These are phyloP conservation scores for Nemania sp. DNA, from an alignment of 2,329 filamentous ascomycete species.

Conservation along the genomic window DNA sequence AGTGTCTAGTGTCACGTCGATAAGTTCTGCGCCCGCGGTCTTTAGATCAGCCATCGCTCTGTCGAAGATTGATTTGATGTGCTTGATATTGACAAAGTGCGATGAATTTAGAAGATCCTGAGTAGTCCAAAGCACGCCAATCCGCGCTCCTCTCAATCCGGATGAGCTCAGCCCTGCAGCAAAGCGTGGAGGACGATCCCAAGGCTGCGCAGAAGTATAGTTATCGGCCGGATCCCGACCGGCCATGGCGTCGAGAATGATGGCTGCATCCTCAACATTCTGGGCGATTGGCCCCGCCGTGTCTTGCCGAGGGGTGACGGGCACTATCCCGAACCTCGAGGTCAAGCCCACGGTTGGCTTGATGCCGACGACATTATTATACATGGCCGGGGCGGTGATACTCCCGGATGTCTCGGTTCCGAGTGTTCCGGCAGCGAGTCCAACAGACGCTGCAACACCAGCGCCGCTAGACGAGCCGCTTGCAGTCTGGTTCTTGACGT, in stretches of 20 bases:
- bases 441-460: conserved; percentile 50
- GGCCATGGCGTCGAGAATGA: conserved; percentile 69
- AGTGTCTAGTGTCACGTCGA: conserved; percentile 15
- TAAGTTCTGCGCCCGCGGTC: conserved; percentile 21
- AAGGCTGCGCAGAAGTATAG: conserved; percentile 51
- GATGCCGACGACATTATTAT: conserved; percentile 70
- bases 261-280: conserved; percentile 68
- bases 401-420: conserved; percentile 76
- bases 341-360: conserved; percentile 77
- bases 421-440: conserved; percentile 39
- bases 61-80: conserved; percentile 20
- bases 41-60: conserved; percentile 18
- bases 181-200: conserved; percentile 56
- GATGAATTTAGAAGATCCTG: conserved; percentile 1
- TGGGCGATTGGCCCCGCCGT: conserved; percentile 68
- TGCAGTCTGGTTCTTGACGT: neutral
- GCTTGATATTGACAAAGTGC: conserved; percentile 5
- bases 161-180: conserved; percentile 52
- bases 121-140: conserved; percentile 22
- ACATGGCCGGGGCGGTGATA: conserved; percentile 71
- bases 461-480: conserved; percentile 41
- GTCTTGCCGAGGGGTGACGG: conserved; percentile 69
- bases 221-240: conserved; percentile 62
- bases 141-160: conserved; percentile 4
- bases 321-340: conserved; percentile 59